Evolutionary conservation across 148 eudicot genomes (phyloP).

Genomic region (Spergularia bocconei): DNA sequence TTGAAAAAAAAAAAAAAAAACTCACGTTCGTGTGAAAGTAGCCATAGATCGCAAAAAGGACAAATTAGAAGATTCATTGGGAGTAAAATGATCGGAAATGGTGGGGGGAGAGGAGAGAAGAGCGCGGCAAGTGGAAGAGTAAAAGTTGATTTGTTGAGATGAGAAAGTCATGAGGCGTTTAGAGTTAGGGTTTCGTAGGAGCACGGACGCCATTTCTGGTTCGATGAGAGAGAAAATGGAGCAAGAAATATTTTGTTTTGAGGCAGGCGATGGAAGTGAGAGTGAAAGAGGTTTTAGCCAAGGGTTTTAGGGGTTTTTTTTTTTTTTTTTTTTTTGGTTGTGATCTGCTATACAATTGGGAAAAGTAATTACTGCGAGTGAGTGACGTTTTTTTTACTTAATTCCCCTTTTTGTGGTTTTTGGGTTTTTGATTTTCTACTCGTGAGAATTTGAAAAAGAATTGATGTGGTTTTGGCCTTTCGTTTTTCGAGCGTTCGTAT

Average conservation of each 20-base stretch:
- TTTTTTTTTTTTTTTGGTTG: too few species aligned
- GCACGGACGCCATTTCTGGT: conserved; percentile 59
- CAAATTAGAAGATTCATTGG: conserved; percentile 28
- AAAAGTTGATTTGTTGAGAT: conserved; percentile 39
- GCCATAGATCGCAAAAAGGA: conserved; percentile 64
- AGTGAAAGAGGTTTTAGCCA: background rate
- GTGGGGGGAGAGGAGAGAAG: conserved; percentile 31
- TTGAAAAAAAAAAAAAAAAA: background rate
- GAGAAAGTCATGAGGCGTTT: conserved; percentile 50
- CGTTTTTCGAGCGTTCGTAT: too few species aligned
- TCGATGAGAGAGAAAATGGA: background rate
- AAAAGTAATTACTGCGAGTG: too few species aligned
- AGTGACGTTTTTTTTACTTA: too few species aligned
- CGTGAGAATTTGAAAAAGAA: too few species aligned
- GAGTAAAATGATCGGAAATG: conserved; percentile 31
- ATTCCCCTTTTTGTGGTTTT: too few species aligned
- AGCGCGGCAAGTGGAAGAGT: conserved; percentile 37
- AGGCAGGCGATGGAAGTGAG: too few species aligned
- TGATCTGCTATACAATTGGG: too few species aligned
- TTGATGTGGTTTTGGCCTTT: too few species aligned
- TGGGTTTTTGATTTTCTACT: too few species aligned
- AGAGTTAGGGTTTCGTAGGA: conserved; percentile 50
- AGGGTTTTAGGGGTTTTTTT: background rate
- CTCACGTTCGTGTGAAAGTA: conserved; percentile 82
- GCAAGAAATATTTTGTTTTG: too few species aligned